A percentile compares a stretch with the other conserved stretches of the same genome.
These are phyloP conservation scores for Botrytis tulipae DNA, from an alignment of 2,329 filamentous ascomycete species.

Conservation along the genomic window DNA sequence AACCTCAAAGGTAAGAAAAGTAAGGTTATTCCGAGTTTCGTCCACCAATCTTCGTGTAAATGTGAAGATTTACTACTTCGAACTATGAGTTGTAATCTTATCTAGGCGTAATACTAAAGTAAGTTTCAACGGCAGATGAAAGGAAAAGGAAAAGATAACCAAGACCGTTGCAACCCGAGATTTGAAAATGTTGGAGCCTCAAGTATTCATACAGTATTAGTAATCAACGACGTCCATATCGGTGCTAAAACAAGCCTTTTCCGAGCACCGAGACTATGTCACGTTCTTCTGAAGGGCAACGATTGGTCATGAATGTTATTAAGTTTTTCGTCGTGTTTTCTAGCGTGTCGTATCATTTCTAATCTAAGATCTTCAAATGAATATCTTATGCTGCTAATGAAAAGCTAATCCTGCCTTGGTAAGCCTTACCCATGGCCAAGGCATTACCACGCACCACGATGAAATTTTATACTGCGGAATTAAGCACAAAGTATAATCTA, in stretches of 20 bases:
- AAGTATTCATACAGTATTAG: accelerated
- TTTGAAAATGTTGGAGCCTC: neutral
- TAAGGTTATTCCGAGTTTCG: neutral
- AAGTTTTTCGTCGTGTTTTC: neutral
- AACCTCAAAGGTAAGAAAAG: neutral
- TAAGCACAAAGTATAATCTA: neutral
- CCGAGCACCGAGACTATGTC: neutral
- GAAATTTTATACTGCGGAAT: neutral
- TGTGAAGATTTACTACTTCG: neutral
- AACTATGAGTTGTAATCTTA: neutral
- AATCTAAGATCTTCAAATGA: neutral
- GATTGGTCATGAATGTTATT: neutral
- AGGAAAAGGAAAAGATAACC: neutral
- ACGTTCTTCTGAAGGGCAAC: neutral
- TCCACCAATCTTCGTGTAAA: neutral
- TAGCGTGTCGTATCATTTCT: conserved; percentile 4
- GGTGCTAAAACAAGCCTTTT: neutral
- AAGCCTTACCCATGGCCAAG: neutral
- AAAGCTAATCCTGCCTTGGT: neutral
- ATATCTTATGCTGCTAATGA: neutral
- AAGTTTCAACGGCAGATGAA: neutral
- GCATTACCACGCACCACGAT: neutral
- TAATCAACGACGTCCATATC: neutral
- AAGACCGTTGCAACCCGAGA: neutral
- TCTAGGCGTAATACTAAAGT: neutral